phyloP scores from a whole-genome alignment of 345 rosid genomes.

The Populus simonii region DNA sequence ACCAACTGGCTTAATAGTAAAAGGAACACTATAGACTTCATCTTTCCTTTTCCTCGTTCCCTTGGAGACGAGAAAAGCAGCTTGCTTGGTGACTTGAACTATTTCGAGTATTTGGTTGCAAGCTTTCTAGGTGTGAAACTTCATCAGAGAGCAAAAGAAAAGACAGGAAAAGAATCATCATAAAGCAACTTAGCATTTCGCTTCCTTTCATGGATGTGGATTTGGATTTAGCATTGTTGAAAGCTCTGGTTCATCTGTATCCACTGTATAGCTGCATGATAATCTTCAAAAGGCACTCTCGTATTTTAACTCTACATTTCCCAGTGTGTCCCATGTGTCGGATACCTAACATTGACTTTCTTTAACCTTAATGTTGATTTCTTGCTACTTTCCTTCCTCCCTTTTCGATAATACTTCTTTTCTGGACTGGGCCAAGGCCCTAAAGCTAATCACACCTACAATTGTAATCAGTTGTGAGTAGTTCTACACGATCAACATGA shows the following conservation, averaged over 20 bases:
- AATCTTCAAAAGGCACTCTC: slow-evolving; percentile 9
- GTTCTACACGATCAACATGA: background rate
- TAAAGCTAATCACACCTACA: background rate
- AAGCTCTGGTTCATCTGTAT: slow-evolving; percentile 18
- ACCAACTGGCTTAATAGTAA: slow-evolving; percentile 22
- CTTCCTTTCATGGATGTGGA: slow-evolving; percentile 17
- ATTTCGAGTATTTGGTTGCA: slow-evolving; percentile 19
- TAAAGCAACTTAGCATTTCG: slow-evolving; percentile 22
- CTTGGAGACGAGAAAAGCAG: slow-evolving; percentile 18
- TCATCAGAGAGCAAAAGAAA: slow-evolving; percentile 25
- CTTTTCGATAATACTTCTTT: background rate
- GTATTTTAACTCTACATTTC: slow-evolving; percentile 18
- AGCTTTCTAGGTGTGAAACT: slow-evolving; percentile 24
- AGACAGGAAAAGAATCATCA: slow-evolving; percentile 6
- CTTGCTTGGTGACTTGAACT: slow-evolving; percentile 21
- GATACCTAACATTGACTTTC: slow-evolving; percentile 28
- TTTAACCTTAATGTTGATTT: background rate
- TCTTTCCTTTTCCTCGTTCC: slow-evolving; percentile 24
- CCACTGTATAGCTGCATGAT: slow-evolving; percentile 15
- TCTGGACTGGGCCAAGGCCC: background rate
- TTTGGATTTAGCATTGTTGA: slow-evolving; percentile 3
- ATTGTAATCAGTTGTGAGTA: background rate
- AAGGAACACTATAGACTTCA: slow-evolving; percentile 11
- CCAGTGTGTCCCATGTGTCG: slow-evolving; percentile 13
- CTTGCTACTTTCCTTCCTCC: background rate